Base-by-base conservation (phyloP, 495 filamentous ascomycete genomes). In the Letharia columbiana region DNA sequence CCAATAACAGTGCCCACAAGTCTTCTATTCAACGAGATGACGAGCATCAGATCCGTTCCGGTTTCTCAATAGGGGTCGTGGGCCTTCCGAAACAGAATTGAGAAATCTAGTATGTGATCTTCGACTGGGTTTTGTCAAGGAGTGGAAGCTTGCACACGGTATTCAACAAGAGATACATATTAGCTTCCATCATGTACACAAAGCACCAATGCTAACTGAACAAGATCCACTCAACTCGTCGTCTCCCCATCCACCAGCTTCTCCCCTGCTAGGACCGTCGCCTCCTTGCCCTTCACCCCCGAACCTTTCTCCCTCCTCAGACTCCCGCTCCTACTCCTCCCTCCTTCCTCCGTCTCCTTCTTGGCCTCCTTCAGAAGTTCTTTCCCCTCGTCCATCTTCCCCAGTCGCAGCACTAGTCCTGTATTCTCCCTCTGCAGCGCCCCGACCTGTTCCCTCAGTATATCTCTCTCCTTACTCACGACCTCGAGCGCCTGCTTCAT, bases 381-480 rank as follows among this genome's bases (percentile, higher is more conserved):
- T 28, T 41, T 65, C 7, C 72, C 72, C 28, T 71, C 66, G 8
- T 69, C 70, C 57, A 62, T 58, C 62, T 69, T 69, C 13, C 68
- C 70, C 63, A 72, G n/a, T 40, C 62, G 37, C 15, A 69, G 71
- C 61, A 72, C 72, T 64, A 82, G 64, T 63, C 65, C 76, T 12
- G 75, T 77, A 71, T 91, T 90, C 81, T 89, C 85, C 44, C 73
- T 75, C 76, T 91, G 88, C 70, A 91, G 71, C 58, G 84, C 79
- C 13, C 83, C 78, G 41, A 91, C 81, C 72, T 86, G 78, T 67
- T 84, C 82, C 40, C 79, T 77, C 68, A 90, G 77, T 37, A 87
- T 82, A 66, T 89, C 80, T 35, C 85, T 78, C 76, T 91, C 83
- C 66, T 76, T 80, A 40, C 79, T 74, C 64, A 89, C 75, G 28